Evolutionary conservation across 176 grass and related monocot species (phyloP), one percentile per base, ranked within the genome.

Genomic region (Hordeum vulgare): DNA sequence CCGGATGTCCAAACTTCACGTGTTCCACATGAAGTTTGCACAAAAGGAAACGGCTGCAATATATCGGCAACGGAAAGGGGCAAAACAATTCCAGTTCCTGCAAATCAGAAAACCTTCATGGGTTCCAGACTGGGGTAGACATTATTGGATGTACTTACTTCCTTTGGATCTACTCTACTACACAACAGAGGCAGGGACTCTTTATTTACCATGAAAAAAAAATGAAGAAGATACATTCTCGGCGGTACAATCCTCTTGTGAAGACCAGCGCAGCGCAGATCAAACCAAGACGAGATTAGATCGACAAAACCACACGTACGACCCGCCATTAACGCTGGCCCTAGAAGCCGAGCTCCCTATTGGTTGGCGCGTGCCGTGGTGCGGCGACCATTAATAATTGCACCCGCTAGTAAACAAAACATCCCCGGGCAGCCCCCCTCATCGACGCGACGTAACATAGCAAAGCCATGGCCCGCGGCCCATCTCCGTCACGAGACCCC

Each of bases 401-500:
- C 27, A 68, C 28, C 75, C 35, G 49, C 71, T 42, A 41, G 34
- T 81, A 68, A 77, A 76, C 63, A 85, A 72, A 60, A 49, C 71
- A 77, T 62, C 29, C 29, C 6, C 47, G 47, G 15, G 7, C 17
- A 6, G 21, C 51, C 51, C 18, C 34, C 88, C 83, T 7, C 33
- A 3, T 6, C 0, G 83, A 89, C 78, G 73, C 31, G 72, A 89
- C 83, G 64, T 44, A 82, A 84, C 86, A 84, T 79, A 79, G 66
- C 80, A 15, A 76, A 58, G 75, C 74, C 56, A 81, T 65, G 86
- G 66, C 41, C 86, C 74, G 69, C 59, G 35, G 35, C 77, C 81
- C 76, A 63, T 80, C 76, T 47, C 68, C 58, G 12, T 74, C 67
- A 64, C 42, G 61, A 11, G 71, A 10, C 26, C 51, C 51, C 7